Conservation (phyloP, 306 rosid species). For the Begonia peltatifolia region DNA sequence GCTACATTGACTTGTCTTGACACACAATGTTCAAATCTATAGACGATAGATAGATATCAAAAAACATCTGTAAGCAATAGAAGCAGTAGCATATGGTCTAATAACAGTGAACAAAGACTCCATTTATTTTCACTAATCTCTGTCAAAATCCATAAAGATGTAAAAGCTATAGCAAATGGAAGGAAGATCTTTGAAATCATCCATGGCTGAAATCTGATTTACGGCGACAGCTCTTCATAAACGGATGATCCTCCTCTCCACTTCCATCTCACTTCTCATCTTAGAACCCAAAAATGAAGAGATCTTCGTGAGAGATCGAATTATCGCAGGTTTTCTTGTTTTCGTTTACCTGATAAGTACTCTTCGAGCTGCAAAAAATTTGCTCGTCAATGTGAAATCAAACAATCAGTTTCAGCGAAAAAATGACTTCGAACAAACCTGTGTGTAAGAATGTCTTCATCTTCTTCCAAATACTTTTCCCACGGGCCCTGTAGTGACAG, state of each 20-base stretch:
- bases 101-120: no score
- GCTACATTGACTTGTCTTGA: no score
- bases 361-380: constrained; percentile 48
- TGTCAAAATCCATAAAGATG: no score
- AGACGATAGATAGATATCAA: no score
- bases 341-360: constrained; percentile 31
- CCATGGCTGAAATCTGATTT: constrained; percentile 33
- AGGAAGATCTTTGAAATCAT: constrained; percentile 4
- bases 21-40: no score
- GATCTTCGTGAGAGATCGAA: constrained; percentile 50
- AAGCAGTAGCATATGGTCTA: no score
- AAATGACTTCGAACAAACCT: constrained; percentile 33
- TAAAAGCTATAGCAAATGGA: no score
- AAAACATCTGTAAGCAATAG: no score
- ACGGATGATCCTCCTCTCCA: constrained; percentile 16
- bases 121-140: no score
- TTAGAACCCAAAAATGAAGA: constrained; percentile 43
- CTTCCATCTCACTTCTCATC: constrained; percentile 17
- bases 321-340: constrained; percentile 19
- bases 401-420: constrained; percentile 1
- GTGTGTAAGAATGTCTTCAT: constrained; percentile 24
- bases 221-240: constrained; percentile 24
- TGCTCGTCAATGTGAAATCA: constrained; percentile 33
- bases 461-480: constrained; percentile 39
- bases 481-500: constrained; percentile 37